Percentiles rank a stretch among this genome's conserved stretches.
Evolutionary conservation across 306 rosid genomes (phyloP).

Genomic region (Prunus mongolica): DNA sequence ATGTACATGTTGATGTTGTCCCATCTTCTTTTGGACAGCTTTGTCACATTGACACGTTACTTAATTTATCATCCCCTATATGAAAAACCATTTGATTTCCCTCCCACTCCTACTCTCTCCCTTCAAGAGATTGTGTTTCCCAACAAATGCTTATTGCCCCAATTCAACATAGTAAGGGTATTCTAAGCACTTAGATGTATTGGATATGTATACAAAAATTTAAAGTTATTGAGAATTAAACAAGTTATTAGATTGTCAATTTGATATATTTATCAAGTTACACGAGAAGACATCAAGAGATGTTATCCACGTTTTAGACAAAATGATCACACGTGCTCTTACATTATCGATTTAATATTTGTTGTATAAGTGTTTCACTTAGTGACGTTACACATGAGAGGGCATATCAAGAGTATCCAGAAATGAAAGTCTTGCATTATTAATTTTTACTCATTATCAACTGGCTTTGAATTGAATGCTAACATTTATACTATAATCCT

Average conservation of each 20-base stretch:
- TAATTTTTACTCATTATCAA: too few relatives aligned
- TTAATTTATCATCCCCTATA: background rate
- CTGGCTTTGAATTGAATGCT: too few relatives aligned
- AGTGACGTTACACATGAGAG: too few relatives aligned
- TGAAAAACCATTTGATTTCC: background rate
- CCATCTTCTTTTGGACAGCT: slow-evolving; percentile 22
- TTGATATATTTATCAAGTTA: too few relatives aligned
- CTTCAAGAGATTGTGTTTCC: slow-evolving; percentile 31
- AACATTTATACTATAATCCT: background rate
- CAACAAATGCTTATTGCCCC: background rate
- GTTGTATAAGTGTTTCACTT: too few relatives aligned
- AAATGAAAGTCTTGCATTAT: too few relatives aligned
- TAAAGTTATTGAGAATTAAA: background rate
- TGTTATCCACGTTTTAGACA: too few relatives aligned
- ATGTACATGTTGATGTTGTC: slow-evolving; percentile 24
- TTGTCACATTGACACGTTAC: slow-evolving; percentile 23
- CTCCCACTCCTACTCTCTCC: slow-evolving; percentile 10
- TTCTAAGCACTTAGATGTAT: background rate
- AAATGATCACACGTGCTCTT: too few relatives aligned
- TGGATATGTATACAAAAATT: background rate
- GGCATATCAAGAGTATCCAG: too few relatives aligned
- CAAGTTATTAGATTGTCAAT: too few relatives aligned
- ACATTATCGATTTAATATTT: too few relatives aligned
- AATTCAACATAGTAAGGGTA: slow-evolving; percentile 11
- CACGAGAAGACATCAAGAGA: too few relatives aligned